Evolutionary conservation across 306 rosid species (phyloP).

Genomic region (Glycine latifolia): DNA sequence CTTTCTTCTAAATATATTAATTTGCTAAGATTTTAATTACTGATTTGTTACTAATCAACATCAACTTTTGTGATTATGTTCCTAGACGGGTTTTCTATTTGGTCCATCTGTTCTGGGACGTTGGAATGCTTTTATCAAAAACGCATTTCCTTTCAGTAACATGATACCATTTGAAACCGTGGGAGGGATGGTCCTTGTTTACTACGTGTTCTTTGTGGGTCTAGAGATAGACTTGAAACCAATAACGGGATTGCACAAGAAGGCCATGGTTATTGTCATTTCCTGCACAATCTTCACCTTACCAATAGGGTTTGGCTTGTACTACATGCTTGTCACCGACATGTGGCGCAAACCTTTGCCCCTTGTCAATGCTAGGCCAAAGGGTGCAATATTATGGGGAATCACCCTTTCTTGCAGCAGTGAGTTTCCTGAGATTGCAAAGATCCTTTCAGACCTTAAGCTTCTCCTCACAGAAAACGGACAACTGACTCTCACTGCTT

Average conservation of each 20-base stretch:
- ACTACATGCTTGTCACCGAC: constrained; percentile 48
- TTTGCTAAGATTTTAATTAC: not conserved
- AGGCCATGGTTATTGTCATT: constrained; percentile 36
- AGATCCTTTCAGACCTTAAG: constrained; percentile 47
- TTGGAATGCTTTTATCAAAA: not conserved
- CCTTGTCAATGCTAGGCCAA: not conserved
- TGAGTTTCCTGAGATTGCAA: constrained; percentile 53
- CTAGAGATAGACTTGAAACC: constrained; percentile 50
- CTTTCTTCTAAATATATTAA: not conserved
- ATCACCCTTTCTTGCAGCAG: constrained; percentile 49
- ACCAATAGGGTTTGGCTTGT: constrained; percentile 45
- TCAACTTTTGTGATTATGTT: not conserved
- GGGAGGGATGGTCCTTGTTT: constrained; percentile 44
- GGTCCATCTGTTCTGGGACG: constrained; percentile 49
- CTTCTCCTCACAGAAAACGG: constrained; percentile 54
- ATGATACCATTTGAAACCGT: constrained; percentile 44
- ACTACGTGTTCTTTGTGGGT: constrained; percentile 55
- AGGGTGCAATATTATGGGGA: constrained; percentile 52
- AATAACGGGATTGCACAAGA: constrained; percentile 27
- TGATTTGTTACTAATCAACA: not conserved
- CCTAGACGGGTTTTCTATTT: constrained; percentile 49
- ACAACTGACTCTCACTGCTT: constrained; percentile 52
- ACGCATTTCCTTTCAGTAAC: constrained; percentile 15
- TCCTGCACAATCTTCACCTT: constrained; percentile 23
- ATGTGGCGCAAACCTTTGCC: constrained; percentile 37